phyloP scores from a whole-genome alignment of 2,329 filamentous ascomycete species.

The Botrytis sinoallii region DNA sequence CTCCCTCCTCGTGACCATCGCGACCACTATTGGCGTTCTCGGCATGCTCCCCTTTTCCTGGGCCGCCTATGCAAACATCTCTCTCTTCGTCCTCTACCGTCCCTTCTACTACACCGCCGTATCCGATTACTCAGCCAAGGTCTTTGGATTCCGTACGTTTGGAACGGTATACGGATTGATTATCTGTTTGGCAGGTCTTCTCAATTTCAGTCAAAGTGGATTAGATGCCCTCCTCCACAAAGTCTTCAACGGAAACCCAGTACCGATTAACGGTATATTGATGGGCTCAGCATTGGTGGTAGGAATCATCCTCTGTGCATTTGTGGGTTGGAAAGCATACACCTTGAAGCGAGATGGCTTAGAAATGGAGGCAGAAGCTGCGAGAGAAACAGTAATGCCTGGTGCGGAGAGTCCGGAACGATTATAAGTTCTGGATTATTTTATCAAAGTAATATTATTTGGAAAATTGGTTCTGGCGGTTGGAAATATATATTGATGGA shows the following conservation, averaged over 20 bases:
- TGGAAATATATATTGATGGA: neutral
- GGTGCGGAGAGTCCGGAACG: slow-evolving; percentile 31
- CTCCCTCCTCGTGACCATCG: slow-evolving; percentile 63
- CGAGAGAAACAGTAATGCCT: slow-evolving; percentile 39
- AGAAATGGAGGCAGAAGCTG: slow-evolving; percentile 45
- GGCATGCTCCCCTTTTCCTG: slow-evolving; percentile 68
- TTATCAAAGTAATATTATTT: neutral
- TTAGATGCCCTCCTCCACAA: slow-evolving; percentile 76
- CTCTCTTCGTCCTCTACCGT: slow-evolving; percentile 78
- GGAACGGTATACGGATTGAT: slow-evolving; percentile 92
- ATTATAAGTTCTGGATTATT: slow-evolving; percentile 17
- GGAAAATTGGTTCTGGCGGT: neutral
- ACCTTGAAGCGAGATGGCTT: slow-evolving; percentile 43
- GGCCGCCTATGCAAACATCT: slow-evolving; percentile 73
- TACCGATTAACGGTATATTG: slow-evolving; percentile 73
- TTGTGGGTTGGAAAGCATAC: slow-evolving; percentile 47
- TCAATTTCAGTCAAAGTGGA: slow-evolving; percentile 80
- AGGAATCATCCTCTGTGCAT: slow-evolving; percentile 64
- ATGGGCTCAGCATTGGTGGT: slow-evolving; percentile 59
- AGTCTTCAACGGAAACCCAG: slow-evolving; percentile 67
- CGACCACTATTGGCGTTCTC: slow-evolving; percentile 72
- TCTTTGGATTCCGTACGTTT: slow-evolving; percentile 89
- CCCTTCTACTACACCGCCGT: slow-evolving; percentile 91
- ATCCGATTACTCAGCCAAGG: slow-evolving; percentile 85
- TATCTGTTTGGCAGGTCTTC: slow-evolving; percentile 78